phyloP scores from a whole-genome alignment of 2,329 filamentous ascomycete genomes.

The Fusarium stilboides region DNA sequence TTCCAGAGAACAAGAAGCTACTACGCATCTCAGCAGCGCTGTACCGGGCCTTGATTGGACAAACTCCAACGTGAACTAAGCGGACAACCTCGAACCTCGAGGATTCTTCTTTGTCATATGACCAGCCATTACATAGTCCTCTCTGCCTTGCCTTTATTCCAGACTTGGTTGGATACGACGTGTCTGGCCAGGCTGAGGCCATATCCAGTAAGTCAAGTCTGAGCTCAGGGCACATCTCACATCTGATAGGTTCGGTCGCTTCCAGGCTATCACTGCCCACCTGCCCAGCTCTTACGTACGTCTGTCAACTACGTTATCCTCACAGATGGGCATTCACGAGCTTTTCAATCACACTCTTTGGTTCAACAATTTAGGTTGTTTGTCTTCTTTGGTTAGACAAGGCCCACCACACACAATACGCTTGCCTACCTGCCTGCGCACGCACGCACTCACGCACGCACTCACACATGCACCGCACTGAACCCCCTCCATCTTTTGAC shows the following conservation, averaged over 20 bases:
- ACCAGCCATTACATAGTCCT: background rate
- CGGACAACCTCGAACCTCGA: background rate
- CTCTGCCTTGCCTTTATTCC: constrained; percentile 3
- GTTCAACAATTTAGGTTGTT: constrained; percentile 16
- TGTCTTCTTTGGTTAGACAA: constrained; percentile 17
- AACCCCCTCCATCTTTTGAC: constrained; percentile 24
- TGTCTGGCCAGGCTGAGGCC: constrained; percentile 32
- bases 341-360: constrained; percentile 26
- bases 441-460: constrained; percentile 1
- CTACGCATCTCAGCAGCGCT: constrained; percentile 26
- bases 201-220: constrained; percentile 31
- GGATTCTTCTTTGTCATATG: constrained; percentile 3
- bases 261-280: constrained; percentile 32
- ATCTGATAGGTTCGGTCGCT: constrained; percentile 36
- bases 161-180: constrained; percentile 24
- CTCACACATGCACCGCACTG: constrained; percentile 24
- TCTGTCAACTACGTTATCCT: constrained; percentile 11
- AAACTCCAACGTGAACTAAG: constrained; percentile 3
- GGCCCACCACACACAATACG: constrained; percentile 29
- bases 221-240: constrained; percentile 26
- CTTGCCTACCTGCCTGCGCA: constrained; percentile 7
- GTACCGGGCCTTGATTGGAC: constrained; percentile 29
- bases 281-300: constrained; percentile 30
- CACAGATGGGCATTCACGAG: constrained; percentile 31
- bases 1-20: constrained; percentile 16